phyloP scores from a whole-genome alignment of 257 asterid species.

The Nicotiana knightiana region DNA sequence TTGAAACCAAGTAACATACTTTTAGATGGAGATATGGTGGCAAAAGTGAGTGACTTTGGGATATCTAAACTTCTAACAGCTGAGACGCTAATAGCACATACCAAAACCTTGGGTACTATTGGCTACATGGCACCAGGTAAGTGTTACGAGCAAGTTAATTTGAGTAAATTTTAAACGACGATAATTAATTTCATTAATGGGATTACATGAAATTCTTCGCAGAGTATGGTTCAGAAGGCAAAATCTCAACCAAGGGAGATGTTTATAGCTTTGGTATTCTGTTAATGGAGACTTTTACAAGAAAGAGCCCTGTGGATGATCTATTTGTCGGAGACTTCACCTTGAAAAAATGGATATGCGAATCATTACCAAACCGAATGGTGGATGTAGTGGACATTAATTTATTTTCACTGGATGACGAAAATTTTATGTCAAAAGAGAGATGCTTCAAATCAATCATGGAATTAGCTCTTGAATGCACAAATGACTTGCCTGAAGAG shows the following conservation, averaged over 20 bases:
- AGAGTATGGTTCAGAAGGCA: slow-evolving; percentile 14
- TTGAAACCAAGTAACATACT: slow-evolving; percentile 16
- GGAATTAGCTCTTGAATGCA: slow-evolving; percentile 15
- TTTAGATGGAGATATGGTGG: slow-evolving; percentile 11
- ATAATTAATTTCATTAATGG: background rate
- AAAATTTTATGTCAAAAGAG: background rate
- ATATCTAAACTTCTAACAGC: background rate
- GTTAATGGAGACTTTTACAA: slow-evolving; percentile 14
- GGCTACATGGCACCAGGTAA: slow-evolving; percentile 21
- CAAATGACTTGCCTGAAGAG: background rate
- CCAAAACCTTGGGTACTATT: slow-evolving; percentile 9
- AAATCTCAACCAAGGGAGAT: slow-evolving; percentile 2
- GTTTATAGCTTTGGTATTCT: slow-evolving; percentile 18
- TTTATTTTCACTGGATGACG: background rate
- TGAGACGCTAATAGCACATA: background rate
- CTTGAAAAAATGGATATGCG: slow-evolving; percentile 1
- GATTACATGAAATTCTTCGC: background rate
- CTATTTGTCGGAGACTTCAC: slow-evolving; percentile 9
- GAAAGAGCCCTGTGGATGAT: slow-evolving; percentile 5
- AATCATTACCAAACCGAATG: background rate
- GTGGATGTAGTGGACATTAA: slow-evolving; percentile 6
- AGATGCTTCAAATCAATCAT: background rate
- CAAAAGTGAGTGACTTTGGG: slow-evolving; percentile 9
- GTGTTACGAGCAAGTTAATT: background rate
- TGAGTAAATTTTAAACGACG: background rate